Conservation (phyloP, 257 asterid genomes). For the Penstemon newberryi region DNA sequence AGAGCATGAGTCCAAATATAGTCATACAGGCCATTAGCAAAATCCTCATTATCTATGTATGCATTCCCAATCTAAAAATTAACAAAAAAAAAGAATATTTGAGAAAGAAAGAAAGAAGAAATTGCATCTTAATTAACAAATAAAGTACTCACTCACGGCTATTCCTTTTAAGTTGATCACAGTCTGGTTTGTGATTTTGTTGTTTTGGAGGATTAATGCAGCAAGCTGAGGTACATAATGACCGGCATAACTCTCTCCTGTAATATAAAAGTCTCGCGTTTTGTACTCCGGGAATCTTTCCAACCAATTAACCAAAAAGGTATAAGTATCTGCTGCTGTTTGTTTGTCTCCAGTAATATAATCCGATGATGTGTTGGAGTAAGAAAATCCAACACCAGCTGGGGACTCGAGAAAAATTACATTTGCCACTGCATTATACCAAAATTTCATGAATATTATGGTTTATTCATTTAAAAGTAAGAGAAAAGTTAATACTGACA, state of each 20-base stretch:
- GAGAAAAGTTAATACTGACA: too few relatives aligned
- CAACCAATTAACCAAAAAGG: slow-evolving; percentile 61
- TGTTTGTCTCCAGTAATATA: slow-evolving; percentile 46
- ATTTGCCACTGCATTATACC: slow-evolving; percentile 57
- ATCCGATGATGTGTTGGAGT: slow-evolving; percentile 58
- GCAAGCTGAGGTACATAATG: slow-evolving; percentile 79
- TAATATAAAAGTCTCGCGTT: slow-evolving; percentile 49
- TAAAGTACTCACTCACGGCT: slow-evolving; percentile 42
- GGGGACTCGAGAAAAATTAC: slow-evolving; percentile 70
- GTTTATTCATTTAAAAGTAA: too few relatives aligned
- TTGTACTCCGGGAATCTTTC: slow-evolving; percentile 70
- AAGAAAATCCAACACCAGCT: slow-evolving; percentile 76
- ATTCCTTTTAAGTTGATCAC: slow-evolving; percentile 57
- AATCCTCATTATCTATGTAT: slow-evolving; percentile 33
- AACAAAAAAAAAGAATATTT: neutral
- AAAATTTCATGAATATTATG: too few relatives aligned
- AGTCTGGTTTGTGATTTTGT: slow-evolving; percentile 48
- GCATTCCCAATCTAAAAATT: slow-evolving; percentile 63
- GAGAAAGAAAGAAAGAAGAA: neutral
- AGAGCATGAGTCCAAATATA: slow-evolving; percentile 59
- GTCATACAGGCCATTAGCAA: slow-evolving; percentile 39
- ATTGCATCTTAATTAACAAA: too few relatives aligned
- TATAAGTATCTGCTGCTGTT: slow-evolving; percentile 58
- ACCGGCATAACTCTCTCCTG: slow-evolving; percentile 73
- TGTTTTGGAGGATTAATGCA: slow-evolving; percentile 44